Evolutionary conservation across 2,329 filamentous ascomycete genomes (phyloP).

Genomic region (Myriosclerotinia scirpicola): DNA sequence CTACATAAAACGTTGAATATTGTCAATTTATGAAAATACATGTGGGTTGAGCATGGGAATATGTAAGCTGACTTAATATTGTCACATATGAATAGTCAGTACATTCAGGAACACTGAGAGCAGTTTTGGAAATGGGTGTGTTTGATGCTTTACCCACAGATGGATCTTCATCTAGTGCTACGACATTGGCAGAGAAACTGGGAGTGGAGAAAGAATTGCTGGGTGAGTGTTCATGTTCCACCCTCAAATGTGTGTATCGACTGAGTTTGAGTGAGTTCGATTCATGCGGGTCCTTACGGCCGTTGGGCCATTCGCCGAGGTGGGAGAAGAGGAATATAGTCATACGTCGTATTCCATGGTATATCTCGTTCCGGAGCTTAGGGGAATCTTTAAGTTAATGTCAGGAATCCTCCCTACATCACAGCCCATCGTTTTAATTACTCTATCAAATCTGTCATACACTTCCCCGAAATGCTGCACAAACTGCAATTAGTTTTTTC

Average conservation of each 20-base stretch:
- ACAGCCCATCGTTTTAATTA: background rate
- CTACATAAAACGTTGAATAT: background rate
- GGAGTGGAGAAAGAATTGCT: constrained; percentile 33
- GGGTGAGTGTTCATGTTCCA: constrained; percentile 25
- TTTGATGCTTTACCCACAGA: constrained; percentile 33
- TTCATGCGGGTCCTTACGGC: constrained; percentile 31
- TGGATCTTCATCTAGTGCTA: constrained; percentile 28
- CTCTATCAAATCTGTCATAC: constrained; percentile 18
- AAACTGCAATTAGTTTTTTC: background rate
- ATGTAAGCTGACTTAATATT: constrained; percentile 12
- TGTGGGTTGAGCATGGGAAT: background rate
- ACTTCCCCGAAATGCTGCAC: background rate
- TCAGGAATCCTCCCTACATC: background rate
- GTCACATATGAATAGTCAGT: constrained; percentile 21
- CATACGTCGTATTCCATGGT: constrained; percentile 33
- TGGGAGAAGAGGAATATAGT: constrained; percentile 30
- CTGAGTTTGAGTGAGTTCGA: constrained; percentile 29
- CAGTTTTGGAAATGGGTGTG: constrained; percentile 34
- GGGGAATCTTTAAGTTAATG: constrained; percentile 28
- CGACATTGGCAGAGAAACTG: constrained; percentile 29
- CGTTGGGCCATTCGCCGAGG: constrained; percentile 30
- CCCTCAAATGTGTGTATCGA: background rate
- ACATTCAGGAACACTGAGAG: constrained; percentile 26
- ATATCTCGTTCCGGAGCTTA: constrained; percentile 29
- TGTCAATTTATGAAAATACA: background rate